Percentiles rank a stretch among this genome's conserved stretches.
These are phyloP conservation scores for Entomortierella beljakovae DNA, from an alignment of 192 early-diverging fungal species.

Conservation along the genomic window DNA sequence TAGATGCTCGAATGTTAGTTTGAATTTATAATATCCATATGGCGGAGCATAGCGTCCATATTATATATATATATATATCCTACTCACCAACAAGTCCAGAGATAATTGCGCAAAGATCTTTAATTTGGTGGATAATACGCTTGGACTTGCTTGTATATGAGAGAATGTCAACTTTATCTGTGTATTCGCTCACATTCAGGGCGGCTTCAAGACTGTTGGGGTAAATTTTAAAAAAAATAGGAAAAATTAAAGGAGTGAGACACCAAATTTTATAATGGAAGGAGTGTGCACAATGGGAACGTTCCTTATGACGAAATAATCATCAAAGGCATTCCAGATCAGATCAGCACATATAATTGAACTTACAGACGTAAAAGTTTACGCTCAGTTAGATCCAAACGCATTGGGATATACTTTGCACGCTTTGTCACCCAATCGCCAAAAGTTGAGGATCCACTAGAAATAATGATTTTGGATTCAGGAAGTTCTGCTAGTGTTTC, in stretches of 20 bases:
- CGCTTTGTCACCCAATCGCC: constrained; percentile 89
- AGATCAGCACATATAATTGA: constrained; percentile 1
- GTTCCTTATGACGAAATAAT: background rate
- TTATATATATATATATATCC: too few species aligned
- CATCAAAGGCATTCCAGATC: background rate
- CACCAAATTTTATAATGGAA: constrained; percentile 4
- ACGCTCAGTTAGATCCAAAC: constrained; percentile 89
- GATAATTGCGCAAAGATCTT: constrained; percentile 95
- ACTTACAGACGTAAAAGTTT: constrained; percentile 88
- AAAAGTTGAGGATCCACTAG: constrained; percentile 65
- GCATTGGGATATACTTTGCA: constrained; percentile 94
- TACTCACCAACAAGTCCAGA: constrained; percentile 83
- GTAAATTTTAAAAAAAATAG: background rate
- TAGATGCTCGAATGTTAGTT: too few species aligned
- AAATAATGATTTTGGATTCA: constrained; percentile 46
- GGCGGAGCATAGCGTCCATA: too few species aligned
- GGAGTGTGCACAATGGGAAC: background rate
- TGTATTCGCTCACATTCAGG: constrained; percentile 77
- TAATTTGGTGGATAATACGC: constrained; percentile 94
- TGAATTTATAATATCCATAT: too few species aligned
- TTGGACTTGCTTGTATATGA: constrained; percentile 85
- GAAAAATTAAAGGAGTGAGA: constrained; percentile 5
- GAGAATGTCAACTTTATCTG: constrained; percentile 72
- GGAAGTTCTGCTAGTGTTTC: constrained; percentile 30
- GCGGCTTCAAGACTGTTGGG: constrained; percentile 84